Base-by-base conservation (phyloP, 2,329 filamentous ascomycete genomes). In the Cercospora brassicicola region DNA sequence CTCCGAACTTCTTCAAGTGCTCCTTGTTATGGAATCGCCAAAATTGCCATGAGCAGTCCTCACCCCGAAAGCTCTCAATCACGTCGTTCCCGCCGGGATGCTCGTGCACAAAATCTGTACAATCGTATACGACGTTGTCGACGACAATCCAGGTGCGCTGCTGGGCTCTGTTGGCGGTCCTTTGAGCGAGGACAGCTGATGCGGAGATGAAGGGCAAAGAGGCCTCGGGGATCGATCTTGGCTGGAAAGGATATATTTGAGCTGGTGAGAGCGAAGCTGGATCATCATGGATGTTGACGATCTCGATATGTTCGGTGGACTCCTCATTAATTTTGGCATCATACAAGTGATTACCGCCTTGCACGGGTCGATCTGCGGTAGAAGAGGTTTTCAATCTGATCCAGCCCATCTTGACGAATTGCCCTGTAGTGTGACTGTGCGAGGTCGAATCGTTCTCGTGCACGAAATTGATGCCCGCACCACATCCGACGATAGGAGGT, bases 21-120 rank as follows among this genome's bases (percentile, higher is more conserved):
- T 42, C 20, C 26, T 15, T 11, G 15, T 55, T 26, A 45, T 63
- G 61, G 13, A 63, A 63, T 4, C 61, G 26, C 61, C 61, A 63
- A n/a, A 63, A 63, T 18, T 63, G 61, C 61, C 61, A 63, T 26
- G 61, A 63, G 11, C 61, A 63, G 15, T 63, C 28, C 28, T 63
- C 42, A 15, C 61, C 61, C 2, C 61, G 39, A n/a, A 63, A 63
- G 15, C 42, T 53, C 28, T 63, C 61, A 15, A 63, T 53, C 15
- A 63, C 61, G 23, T 39, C 30, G 1, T 53, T 53, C 3, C 61
- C 61, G 8, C 61, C 61, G 7, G 61, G 61, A 31, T 63, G 61
- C 45, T 63, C 42, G 28, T 60, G 30, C 57, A 60, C 57, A 20
- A 63, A 63, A 28, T 63, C 45, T 39, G 61, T 36, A 11, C 61